Evolutionary conservation across 2,329 filamentous ascomycete species (phyloP), one percentile per base, ranked within the genome.

Genomic region (Hypomyces rosellus): DNA sequence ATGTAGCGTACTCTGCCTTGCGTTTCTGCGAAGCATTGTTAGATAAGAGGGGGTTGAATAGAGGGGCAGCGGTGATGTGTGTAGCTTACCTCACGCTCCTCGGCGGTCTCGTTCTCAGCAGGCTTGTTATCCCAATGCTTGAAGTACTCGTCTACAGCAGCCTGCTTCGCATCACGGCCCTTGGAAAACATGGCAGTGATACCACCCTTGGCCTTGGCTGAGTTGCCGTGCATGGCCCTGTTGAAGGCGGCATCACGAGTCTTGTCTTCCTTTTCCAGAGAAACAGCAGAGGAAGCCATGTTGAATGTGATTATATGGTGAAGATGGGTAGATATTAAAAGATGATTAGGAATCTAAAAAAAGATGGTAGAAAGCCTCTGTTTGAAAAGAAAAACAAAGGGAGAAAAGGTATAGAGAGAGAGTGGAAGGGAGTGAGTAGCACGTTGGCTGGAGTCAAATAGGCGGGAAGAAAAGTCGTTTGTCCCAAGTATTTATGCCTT

Each of bases 111-210:
- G 43, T 85, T 80, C 56, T 78, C 83, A 41, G 75, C 86, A 42
- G 74, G 72, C 74, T 95, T 90, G 75, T 92, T 87, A 70, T 96
- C 89, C 88, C 88, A 96, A 69, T 95, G 90, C 79, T 95, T 95
- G 77, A 95, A 95, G 74, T 96, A 96, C 69, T 95, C 89, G 65
- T 95, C 88, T 30, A 91, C 81, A 45, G 89, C 89, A 49, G 85
- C 85, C 67, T 89, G 82, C 65, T 95, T 88, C 7, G 89, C 89
- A 12, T 51, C 51, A 30, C 75, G 64, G 69, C 93, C 85, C 76
- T 99, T 99, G 67, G 78, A 77, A 64, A 95, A 76, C 84, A 96
- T 91, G 62, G 92, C 88, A 60, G 81, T 74, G 61, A 96, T 80
- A 59, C 89, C 88, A 64, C 86, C 88, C 50, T 77, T 72, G 41